Conservation (phyloP, 345 rosid species). For the Nasturtium officinale region DNA sequence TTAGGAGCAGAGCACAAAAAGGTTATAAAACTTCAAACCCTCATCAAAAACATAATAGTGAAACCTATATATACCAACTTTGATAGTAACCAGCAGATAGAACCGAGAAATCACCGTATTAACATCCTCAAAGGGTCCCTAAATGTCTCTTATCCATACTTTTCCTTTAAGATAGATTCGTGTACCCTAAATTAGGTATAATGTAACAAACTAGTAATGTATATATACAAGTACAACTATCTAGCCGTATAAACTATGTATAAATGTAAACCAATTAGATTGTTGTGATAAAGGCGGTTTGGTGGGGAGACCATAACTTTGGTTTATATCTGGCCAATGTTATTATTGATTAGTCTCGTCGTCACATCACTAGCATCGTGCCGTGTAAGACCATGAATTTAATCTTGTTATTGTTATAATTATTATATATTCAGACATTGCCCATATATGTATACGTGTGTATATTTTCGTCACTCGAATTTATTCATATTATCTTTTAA, state of each 20-base stretch:
- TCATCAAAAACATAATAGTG: neutral
- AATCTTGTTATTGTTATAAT: neutral
- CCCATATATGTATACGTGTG: neutral
- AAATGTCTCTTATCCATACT: neutral
- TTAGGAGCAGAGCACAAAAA: neutral
- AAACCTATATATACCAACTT: neutral
- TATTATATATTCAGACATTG: neutral
- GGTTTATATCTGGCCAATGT: neutral
- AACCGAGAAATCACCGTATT: too few species aligned
- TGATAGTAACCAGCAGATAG: neutral
- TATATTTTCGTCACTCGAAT: neutral
- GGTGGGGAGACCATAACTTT: neutral
- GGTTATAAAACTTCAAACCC: neutral
- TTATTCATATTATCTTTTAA: neutral
- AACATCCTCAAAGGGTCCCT: neutral
- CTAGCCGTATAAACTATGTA: neutral
- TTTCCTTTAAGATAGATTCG: neutral
- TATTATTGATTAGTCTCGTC: neutral
- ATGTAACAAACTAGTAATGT: neutral
- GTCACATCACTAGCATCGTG: conserved; percentile 4
- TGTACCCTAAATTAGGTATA: neutral
- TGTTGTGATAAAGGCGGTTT: conserved; percentile 1
- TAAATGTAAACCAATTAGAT: neutral
- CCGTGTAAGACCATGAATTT: neutral
- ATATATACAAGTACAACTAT: neutral